phyloP scores from a whole-genome alignment of 164 flowering plant species.

The Tetracentron sinense region DNA sequence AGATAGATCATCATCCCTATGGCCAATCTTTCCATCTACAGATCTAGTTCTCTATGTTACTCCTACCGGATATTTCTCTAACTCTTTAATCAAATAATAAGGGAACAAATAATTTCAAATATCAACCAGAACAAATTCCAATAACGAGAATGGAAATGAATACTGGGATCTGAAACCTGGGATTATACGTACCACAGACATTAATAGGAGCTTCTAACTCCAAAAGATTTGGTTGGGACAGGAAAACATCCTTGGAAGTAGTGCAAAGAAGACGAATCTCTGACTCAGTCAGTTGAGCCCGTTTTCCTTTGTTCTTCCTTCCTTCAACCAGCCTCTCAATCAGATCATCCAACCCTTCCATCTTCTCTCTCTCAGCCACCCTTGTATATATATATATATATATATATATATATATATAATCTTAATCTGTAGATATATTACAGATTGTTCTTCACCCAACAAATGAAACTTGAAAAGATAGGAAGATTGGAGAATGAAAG shows the following conservation, averaged over 20 bases:
- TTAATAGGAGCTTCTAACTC: slow-evolving; percentile 47
- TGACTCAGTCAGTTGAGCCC: slow-evolving; percentile 33
- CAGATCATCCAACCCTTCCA: slow-evolving; percentile 50
- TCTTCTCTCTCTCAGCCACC: slow-evolving; percentile 1
- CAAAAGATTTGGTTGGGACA: slow-evolving; percentile 39
- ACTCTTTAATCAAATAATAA: too few species aligned
- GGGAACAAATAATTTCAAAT: too few species aligned
- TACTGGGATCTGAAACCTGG: neutral
- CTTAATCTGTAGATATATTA: too few species aligned
- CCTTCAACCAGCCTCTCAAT: slow-evolving; percentile 47
- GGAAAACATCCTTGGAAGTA: slow-evolving; percentile 36
- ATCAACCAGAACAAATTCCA: neutral
- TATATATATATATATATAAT: too few species aligned
- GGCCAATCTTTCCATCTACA: too few species aligned
- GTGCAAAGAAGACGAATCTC: slow-evolving; percentile 45
- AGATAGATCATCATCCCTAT: too few species aligned
- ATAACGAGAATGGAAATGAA: neutral
- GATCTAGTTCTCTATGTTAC: too few species aligned
- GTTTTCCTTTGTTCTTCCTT: slow-evolving; percentile 38
- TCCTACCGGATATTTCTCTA: too few species aligned
- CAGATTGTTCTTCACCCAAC: too few species aligned
- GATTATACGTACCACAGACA: slow-evolving; percentile 34
- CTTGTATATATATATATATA: too few species aligned
- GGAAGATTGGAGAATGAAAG: too few species aligned
- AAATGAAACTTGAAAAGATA: too few species aligned